These are phyloP conservation scores for Ophiostoma quercus DNA, from an alignment of 2,329 filamentous ascomycete species.

Conservation along the genomic window DNA sequence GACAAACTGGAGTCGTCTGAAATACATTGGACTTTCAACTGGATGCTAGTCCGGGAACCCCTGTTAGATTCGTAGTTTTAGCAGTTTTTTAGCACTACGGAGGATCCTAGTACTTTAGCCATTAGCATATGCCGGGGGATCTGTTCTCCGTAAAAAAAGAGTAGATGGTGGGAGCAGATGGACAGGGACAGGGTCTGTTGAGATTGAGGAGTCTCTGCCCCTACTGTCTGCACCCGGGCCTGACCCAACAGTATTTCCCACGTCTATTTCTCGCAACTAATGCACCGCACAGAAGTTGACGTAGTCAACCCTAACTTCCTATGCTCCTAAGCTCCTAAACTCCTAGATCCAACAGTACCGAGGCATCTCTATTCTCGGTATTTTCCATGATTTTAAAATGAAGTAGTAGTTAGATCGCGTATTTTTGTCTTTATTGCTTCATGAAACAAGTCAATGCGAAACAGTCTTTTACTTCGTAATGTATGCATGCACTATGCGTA, in stretches of 20 bases:
- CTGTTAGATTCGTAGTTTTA: background rate
- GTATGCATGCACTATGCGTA: background rate
- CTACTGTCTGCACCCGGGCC: no score
- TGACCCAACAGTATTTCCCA: no score
- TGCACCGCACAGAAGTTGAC: no score
- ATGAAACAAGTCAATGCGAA: background rate
- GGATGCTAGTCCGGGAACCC: background rate
- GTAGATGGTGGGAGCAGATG: background rate
- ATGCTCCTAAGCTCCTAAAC: background rate
- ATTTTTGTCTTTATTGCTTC: background rate
- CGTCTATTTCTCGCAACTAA: no score
- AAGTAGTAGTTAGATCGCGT: background rate
- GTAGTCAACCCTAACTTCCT: background rate
- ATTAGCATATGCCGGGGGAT: background rate
- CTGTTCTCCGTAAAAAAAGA: background rate
- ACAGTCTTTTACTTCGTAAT: background rate
- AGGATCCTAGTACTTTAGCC: background rate
- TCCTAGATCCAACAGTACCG: background rate
- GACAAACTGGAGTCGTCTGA: background rate
- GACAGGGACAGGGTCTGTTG: constrained; percentile 5
- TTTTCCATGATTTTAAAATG: no score
- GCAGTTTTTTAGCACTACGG: background rate
- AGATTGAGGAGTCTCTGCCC: background rate
- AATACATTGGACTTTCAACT: background rate
- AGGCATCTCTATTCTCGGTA: background rate